Evolutionary conservation across 148 eudicot genomes (phyloP), one percentile per base, ranked within the genome.

Genomic region (Silene latifolia): DNA sequence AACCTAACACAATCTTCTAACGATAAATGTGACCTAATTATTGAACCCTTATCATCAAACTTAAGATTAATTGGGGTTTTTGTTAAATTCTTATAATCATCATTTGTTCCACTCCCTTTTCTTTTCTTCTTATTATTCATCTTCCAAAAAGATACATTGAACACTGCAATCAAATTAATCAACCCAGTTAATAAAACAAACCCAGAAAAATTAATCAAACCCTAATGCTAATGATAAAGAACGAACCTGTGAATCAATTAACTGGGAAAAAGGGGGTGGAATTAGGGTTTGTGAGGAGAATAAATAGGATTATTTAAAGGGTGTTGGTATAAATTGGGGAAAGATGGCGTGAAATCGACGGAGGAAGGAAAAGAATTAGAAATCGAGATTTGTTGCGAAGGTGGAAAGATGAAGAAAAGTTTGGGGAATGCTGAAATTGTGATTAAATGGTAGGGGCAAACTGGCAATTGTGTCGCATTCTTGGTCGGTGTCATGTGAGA

Each of bases 111-210:
- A 76, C 88, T 82, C n/a, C 97, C 93, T 77, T 91, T 91, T 76
- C 92, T 85, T 85, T 89, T 91, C 90, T 88, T 89, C 88, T 81
- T 88, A 63, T 81, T 80, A 74, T 72, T 80, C 80, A 79, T 44
- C 56, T 7, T 47, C 35, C 24, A 11, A 8, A 3, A 72, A 58
- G 24, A 53, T 19, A 15, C 20, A 15, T 17, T 12, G 24, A 2
- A 21, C 6, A 21, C 60, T 72, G 18, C 68, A 21, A 67, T 57
- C 21, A 25, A 68, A 71, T 51, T 15, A n/a, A n/a, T n/a, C n/a
- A n/a, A n/a, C n/a, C n/a, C n/a, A n/a, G n/a, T n/a, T n/a, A 20
- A 59, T 35, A 18, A 23, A 21, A 19, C 6, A 47, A 57, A 15
- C 7, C 53, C 53, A 29, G 17, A 13, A 0, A 69, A 2, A 63